Evolutionary conservation across 345 rosid genomes (phyloP).

Genomic region (Populus nigra): DNA sequence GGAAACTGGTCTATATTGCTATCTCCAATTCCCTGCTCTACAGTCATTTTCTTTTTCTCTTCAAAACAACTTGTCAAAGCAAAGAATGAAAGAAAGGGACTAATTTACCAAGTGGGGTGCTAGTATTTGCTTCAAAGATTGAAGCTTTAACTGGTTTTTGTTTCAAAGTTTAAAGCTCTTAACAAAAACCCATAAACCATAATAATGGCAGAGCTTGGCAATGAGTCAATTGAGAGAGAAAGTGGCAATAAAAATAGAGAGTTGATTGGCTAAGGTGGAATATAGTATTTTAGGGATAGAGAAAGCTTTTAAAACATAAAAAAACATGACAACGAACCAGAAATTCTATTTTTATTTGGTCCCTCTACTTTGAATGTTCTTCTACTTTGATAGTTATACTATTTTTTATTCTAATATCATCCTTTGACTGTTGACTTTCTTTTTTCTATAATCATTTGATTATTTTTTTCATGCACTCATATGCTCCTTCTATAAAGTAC

Average conservation of each 20-base stretch:
- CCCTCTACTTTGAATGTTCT: neutral
- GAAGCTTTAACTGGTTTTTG: neutral
- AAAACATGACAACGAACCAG: too few species aligned
- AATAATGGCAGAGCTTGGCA: neutral
- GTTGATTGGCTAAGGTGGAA: constrained; percentile 16
- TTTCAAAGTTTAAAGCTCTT: neutral
- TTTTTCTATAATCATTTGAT: too few species aligned
- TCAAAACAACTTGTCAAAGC: neutral
- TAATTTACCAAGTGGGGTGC: neutral
- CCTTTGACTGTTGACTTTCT: neutral
- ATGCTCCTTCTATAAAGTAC: too few species aligned
- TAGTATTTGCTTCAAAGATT: neutral
- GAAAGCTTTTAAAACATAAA: constrained; percentile 1
- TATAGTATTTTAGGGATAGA: constrained; percentile 15
- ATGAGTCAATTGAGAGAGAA: neutral
- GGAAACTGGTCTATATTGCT: constrained; percentile 58
- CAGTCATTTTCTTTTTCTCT: constrained; percentile 35
- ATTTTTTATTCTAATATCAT: neutral
- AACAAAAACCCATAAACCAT: constrained; percentile 26
- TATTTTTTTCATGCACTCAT: too few species aligned
- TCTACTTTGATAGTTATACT: neutral
- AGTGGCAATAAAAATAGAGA: neutral
- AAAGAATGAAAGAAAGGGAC: neutral
- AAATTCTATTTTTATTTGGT: neutral
- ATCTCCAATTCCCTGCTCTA: constrained; percentile 41